Evolutionary conservation across 208 protist species (phyloP), one percentile per base, ranked within the genome.

Genomic region (Leptomonas seymouri): DNA sequence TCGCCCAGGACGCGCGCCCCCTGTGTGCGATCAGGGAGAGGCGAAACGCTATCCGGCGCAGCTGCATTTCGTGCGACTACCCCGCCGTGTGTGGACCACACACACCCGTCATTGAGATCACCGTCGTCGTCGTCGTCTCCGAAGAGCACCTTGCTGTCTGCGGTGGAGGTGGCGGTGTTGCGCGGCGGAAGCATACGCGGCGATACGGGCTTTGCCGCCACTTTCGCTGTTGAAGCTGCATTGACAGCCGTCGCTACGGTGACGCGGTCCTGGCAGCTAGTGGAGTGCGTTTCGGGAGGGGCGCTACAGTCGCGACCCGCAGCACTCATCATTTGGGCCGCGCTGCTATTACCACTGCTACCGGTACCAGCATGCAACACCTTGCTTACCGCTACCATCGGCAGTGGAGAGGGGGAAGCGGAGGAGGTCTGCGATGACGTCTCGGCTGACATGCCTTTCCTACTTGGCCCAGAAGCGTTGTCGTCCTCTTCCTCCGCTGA

Each of bases 61-160:
- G 27, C 28, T 20, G 20, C 20, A 18, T 31, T 21, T n/a, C 31
- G 41, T 31, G 45, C 11, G 27, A 3, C 34, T 48, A 14, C 61
- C 12, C 23, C 18, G 9, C 36, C n/a, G 2, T 57, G 34, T n/a
- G 49, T 20, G 15, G 41, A 23, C 61, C 45, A 54, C 31, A 49
- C 31, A 8, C 2, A 18, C 4, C 5, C 27, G 30, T 25, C 49
- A 30, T 67, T 31, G 18, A 23, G 20, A 34, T 69, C 62, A 3
- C 27, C 55, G 23, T 49, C 62, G 15, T 76, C 62, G 2, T 70
- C 62, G 15, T 69, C 70, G 28, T 75, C 70, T 34, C 44, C 55
- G 30, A 76, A 69, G 4, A 69, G 62, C 3, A 58, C 39, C 39
- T 65, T 76, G 55, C 71, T 70, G 20, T 69, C 62, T 16, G 48